Conservation (phyloP, 1,139 yeast species). For the Lodderomyces parapsilosis region DNA sequence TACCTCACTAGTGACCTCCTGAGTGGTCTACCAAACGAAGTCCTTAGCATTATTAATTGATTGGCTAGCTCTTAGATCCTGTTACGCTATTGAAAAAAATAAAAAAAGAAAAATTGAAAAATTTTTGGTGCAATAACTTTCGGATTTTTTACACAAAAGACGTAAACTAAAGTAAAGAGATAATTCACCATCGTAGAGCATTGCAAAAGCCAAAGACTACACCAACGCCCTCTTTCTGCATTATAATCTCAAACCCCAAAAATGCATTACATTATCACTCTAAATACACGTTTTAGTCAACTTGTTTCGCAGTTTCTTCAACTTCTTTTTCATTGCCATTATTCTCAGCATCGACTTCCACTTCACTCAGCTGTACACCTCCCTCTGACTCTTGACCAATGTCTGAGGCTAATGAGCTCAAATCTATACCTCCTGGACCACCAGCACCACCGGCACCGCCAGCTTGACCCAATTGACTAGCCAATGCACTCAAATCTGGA, state of each 20-base stretch:
- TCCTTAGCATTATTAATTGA: conserved; percentile 7
- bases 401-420: conserved; percentile 4
- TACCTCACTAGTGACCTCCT: conserved; percentile 3
- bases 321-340: neutral
- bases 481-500: conserved; percentile 35
- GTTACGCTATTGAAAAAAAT: too few species aligned
- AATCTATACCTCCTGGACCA: conserved; percentile 19
- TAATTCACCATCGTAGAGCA: too few species aligned
- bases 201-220: too few species aligned
- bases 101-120: conserved; percentile 1
- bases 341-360: neutral
- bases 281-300: conserved; percentile 5
- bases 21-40: neutral
- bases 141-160: conserved; percentile 4
- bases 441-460: conserved; percentile 22
- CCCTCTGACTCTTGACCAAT: neutral
- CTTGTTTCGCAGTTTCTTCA: neutral
- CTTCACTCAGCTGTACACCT: neutral
- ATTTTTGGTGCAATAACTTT: neutral
- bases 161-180: too few species aligned
- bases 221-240: neutral
- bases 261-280: neutral
- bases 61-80: neutral
- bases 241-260: neutral
- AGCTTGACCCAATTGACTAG: conserved; percentile 46